Conservation (phyloP, 2,329 filamentous ascomycete species). For the Colletotrichum karsti region DNA sequence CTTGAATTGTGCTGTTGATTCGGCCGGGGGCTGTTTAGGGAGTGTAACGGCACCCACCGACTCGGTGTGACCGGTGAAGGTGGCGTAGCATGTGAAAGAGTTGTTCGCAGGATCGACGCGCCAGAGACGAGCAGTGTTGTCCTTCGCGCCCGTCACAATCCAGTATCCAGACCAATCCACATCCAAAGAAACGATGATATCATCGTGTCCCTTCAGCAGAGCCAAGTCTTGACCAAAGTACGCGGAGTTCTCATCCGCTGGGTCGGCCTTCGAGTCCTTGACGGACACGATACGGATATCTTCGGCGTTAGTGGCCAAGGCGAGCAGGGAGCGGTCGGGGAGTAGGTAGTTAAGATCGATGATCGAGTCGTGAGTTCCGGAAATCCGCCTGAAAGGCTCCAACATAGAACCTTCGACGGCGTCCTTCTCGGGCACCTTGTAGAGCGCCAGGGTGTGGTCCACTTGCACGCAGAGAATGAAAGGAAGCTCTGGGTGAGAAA, state of each 20-base stretch:
- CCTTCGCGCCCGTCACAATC: conserved; percentile 95
- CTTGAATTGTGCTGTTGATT: conserved; percentile 74
- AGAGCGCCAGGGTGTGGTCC: conserved; percentile 87
- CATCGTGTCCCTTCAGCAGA: conserved; percentile 87
- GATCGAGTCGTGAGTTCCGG: conserved; percentile 96
- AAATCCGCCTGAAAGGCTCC: conserved; percentile 78
- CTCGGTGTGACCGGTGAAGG: conserved; percentile 92
- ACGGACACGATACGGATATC: conserved; percentile 89
- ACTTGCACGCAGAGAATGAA: conserved; percentile 85
- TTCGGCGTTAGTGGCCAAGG: conserved; percentile 94
- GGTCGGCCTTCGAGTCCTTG: conserved; percentile 44
- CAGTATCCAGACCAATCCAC: conserved; percentile 97
- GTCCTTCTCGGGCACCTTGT: conserved; percentile 57
- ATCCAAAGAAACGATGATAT: conserved; percentile 95
- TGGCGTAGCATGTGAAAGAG: conserved; percentile 81
- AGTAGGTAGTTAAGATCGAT: conserved; percentile 93
- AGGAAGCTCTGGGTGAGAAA: conserved; percentile 71
- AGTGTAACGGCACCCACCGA: conserved; percentile 91
- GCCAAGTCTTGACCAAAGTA: conserved; percentile 93
- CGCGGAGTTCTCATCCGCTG: conserved; percentile 39
- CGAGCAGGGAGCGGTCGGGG: conserved; percentile 81
- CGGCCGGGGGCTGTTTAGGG: conserved; percentile 73
- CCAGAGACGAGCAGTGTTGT: conserved; percentile 94
- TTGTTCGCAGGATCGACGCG: conserved; percentile 78
- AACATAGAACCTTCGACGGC: conserved; percentile 35